Evolutionary conservation across 1,284 basidiomycete species (phyloP), one percentile per base, ranked within the genome.

Genomic region (Trichosporon sp.): DNA sequence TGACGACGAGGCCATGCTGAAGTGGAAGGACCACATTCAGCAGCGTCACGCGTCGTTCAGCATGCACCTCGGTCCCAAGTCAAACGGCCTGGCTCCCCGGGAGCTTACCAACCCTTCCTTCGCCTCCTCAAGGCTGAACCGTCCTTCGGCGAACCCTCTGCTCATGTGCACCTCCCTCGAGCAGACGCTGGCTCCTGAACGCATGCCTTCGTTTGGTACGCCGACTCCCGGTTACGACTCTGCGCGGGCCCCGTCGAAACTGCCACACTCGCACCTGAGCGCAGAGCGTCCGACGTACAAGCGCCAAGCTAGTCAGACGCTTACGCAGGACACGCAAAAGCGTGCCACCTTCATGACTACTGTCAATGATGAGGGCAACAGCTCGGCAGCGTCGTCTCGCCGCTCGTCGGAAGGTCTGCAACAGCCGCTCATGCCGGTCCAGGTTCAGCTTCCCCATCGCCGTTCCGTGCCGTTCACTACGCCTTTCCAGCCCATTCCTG

Each of bases 141-240:
- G 69, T 7, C 69, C 70, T 0, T 63, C 63, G 32, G 63, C 60
- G 12, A 68, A 65, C 63, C 64, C 68, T 4, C 75, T 78, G 2
- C 56, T 77, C 3, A 75, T 77, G 15, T 70, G 73, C 13, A 69
- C 75, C 6, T 79, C 79, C 0, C 74, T 81, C 4, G 72, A 81
- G 32, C 79, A 82, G 70, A 83, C 82, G 1, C 72, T 83, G 4
- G 82, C 79, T 2, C 82, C 82, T 0, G 81, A 81, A 74, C 76
- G 82, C 3, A 68, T 75, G 5, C 78, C 80, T 1, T 79, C 77
- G 29, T 83, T 80, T 65, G 77, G 80, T 18, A 56, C 69, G n/a
- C 62, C 63, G 12, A 47, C 47, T 25, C 56, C 56, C 9, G 56
- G 56, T 13, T 60, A 67, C 58, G 68, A 68, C 25, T 18, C 38